Evolutionary conservation across 2,329 filamentous ascomycete species (phyloP).

Genomic region (Emmonsia crescens): DNA sequence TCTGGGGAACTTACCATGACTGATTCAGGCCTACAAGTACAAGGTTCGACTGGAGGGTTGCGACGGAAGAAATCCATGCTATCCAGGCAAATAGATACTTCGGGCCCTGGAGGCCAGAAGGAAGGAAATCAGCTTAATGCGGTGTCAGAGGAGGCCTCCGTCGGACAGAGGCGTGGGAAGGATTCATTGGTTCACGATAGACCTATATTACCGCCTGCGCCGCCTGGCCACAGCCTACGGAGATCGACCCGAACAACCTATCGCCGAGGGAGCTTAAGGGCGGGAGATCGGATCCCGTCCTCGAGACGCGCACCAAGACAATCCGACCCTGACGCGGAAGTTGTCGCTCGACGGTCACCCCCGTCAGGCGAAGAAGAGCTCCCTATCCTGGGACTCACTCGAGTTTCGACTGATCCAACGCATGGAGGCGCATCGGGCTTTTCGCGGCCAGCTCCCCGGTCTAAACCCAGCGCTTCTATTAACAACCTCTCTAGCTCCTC

Average conservation of each 20-base stretch:
- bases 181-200: conserved; percentile 51
- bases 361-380: conserved; percentile 25
- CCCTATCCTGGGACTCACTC: conserved; percentile 22
- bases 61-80: conserved; percentile 91
- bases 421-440: conserved; percentile 36
- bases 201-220: conserved; percentile 68
- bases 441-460: conserved; percentile 22
- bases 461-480: conserved; percentile 16
- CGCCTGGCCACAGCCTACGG: conserved; percentile 67
- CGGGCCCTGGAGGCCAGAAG: conserved; percentile 22
- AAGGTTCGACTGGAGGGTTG: conserved; percentile 49
- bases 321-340: conserved; percentile 48
- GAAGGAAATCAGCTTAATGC: conserved; percentile 6
- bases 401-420: conserved; percentile 28
- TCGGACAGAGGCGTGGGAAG: background rate
- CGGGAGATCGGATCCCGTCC: conserved; percentile 62
- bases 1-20: conserved; percentile 62
- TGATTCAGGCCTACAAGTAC: conserved; percentile 44
- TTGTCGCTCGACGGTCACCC: conserved; percentile 33
- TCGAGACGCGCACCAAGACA: conserved; percentile 60
- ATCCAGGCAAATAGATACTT: conserved; percentile 77
- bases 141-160: conserved; percentile 11
- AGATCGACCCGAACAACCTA: conserved; percentile 90
- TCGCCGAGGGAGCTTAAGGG: conserved; percentile 73
- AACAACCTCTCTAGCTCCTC: conserved; percentile 19